Evolutionary conservation across 176 grass and related monocot genomes (phyloP).

Genomic region (Chrysopogon serrulatus): DNA sequence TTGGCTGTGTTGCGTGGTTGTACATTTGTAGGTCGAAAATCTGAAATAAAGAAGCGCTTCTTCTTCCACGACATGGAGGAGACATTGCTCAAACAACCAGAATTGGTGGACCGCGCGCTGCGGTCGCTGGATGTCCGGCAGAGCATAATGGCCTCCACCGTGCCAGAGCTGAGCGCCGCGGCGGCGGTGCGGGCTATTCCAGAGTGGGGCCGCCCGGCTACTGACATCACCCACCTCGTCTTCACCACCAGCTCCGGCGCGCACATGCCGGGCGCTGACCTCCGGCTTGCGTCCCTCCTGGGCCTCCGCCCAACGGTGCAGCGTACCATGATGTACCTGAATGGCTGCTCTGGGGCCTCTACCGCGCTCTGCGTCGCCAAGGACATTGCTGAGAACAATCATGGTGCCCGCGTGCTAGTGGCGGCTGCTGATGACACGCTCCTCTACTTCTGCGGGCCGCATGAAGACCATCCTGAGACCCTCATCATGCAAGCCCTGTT

Average conservation of each 20-base stretch:
- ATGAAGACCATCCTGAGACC: no score
- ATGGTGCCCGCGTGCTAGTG: conserved; percentile 36
- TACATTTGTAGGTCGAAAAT: neutral
- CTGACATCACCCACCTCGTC: conserved; percentile 43
- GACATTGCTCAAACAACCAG: neutral
- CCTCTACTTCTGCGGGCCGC: neutral
- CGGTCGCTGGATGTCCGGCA: conserved; percentile 26
- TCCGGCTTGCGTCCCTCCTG: conserved; percentile 14
- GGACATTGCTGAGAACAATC: conserved; percentile 55
- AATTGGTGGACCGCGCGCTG: conserved; percentile 1
- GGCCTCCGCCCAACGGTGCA: neutral
- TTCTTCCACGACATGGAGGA: neutral
- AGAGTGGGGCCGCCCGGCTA: conserved; percentile 34
- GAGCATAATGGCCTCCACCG: neutral
- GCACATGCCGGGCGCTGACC: conserved; percentile 28
- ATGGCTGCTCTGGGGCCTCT: conserved; percentile 15
- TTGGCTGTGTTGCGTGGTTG: no score
- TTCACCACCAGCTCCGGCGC: conserved; percentile 24
- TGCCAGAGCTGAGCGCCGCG: conserved; percentile 8
- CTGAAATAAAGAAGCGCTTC: neutral
- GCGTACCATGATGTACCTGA: conserved; percentile 8
- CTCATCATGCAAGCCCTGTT: conserved; percentile 22
- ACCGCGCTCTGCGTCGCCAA: conserved; percentile 37
- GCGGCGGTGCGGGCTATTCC: conserved; percentile 32
- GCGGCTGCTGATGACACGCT: conserved; percentile 17